These are phyloP conservation scores for Vitis vinifera DNA, from an alignment of 164 flowering plant genomes.

Conservation along the genomic window ASM3070453v1 NC_081807.1:46001-46500, in stretches of 20 bases:
- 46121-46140: constrained; percentile 32
- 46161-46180: constrained; percentile 22
- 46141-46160: constrained; percentile 33
- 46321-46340: too few species aligned
- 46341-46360: too few species aligned
- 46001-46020: constrained; percentile 29
- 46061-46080: too few species aligned
- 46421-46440: constrained; percentile 30
- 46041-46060: too few species aligned
- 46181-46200: constrained; percentile 34
- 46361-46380: not conserved
- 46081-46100: too few species aligned
- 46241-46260: constrained; percentile 15
- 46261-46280: constrained; percentile 15
- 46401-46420: constrained; percentile 25
- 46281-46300: constrained; percentile 19
- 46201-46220: constrained; percentile 35
- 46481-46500: constrained; percentile 27
- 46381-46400: not conserved
- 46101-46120: too few species aligned
- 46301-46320: constrained; percentile 5
- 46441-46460: constrained; percentile 51
- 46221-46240: constrained; percentile 30
- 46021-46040: constrained; percentile 17
- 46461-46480: constrained; percentile 30